Evolutionary conservation across 2,329 filamentous ascomycete species (phyloP), one percentile per base, ranked within the genome.

Genomic region (Sclerotinia nivalis): DNA sequence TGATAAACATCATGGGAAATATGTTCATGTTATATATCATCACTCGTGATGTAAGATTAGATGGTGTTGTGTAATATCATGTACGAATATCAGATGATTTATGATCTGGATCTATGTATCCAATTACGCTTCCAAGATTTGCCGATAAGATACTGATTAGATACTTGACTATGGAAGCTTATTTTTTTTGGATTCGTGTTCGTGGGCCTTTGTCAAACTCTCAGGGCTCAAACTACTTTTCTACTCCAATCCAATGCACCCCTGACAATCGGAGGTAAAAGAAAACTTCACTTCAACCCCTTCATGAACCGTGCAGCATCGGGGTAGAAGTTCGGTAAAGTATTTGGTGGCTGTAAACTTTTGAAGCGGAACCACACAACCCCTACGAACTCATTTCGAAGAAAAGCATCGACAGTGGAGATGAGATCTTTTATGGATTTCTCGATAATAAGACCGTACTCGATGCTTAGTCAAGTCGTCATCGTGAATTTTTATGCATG

Each of bases 241-340:
- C 60, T 34, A 25, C 22, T 43, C 56, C 13, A 59, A 43, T 59
- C 34, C 22, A 43, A 64, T 52, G 22, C 60, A 18, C 47, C 60
- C 60, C 31, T 50, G 47, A 22, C 31, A 52, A 25, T 54, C 61
- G 64, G 64, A 56, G 64, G 45, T 45, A 65, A 55, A 65, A 28
- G 25, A 52, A 28, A 25, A n/a, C 20, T 34, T 62, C 47, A 64
- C 60, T 52, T 28, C 60, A 64, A 49, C 66, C 66, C 55, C 34
- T 60, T 61, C 55, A 68, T 49, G 66, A 68, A 62, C 66, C 34
- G 66, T 68, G 66, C 66, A 37, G 56, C 45, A 34, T 45, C 43
- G 61, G 66, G 31, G 56, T 55, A 61, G 25, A 52, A 59, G 28
- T 15, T 59, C 50, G 52, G 65, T 67, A 67, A 67, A 65, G 56